A percentile compares a stretch with the other conserved stretches of the same genome.
phyloP scores from a whole-genome alignment of 73 alveolate genomes.

The Paramecium bursaria region DNA sequence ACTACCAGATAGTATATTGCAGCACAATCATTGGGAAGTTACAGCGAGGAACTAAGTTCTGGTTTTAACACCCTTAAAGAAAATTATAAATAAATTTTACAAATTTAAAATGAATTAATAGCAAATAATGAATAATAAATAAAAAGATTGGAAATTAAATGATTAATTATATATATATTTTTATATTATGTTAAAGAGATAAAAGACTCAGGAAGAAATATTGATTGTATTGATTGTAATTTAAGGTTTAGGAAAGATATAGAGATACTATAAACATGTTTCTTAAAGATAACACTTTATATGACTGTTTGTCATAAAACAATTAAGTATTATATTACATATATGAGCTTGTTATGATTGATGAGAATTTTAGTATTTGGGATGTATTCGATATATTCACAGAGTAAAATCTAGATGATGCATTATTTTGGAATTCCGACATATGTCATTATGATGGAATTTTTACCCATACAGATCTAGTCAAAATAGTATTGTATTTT shows the following conservation, averaged over 20 bases:
- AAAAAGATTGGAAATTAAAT: too few species aligned
- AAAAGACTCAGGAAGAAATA: too few species aligned
- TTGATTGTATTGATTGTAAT: too few species aligned
- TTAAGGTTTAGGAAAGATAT: too few species aligned
- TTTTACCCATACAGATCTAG: constrained; percentile 41
- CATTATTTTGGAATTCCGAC: constrained; percentile 42
- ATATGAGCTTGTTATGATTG: constrained; percentile 28
- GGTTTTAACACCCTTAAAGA: constrained; percentile 52
- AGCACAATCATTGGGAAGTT: constrained; percentile 27
- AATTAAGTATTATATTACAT: not conserved
- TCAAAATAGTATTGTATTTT: constrained; percentile 5
- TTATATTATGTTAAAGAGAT: too few species aligned
- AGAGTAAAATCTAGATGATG: constrained; percentile 12
- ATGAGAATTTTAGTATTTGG: constrained; percentile 40
- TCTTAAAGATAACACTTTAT: constrained; percentile 41
- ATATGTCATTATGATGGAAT: constrained; percentile 48
- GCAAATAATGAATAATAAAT: too few species aligned
- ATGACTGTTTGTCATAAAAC: constrained; percentile 42
- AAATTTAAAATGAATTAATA: too few species aligned
- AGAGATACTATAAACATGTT: constrained; percentile 37
- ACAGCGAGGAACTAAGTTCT: constrained; percentile 26
- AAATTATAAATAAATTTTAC: too few species aligned
- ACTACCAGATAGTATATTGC: constrained; percentile 55
- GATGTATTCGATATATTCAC: constrained; percentile 43
- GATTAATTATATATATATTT: too few species aligned